These are phyloP conservation scores for Glycine latifolia DNA, from an alignment of 306 rosid species.

Conservation along the genomic window DNA sequence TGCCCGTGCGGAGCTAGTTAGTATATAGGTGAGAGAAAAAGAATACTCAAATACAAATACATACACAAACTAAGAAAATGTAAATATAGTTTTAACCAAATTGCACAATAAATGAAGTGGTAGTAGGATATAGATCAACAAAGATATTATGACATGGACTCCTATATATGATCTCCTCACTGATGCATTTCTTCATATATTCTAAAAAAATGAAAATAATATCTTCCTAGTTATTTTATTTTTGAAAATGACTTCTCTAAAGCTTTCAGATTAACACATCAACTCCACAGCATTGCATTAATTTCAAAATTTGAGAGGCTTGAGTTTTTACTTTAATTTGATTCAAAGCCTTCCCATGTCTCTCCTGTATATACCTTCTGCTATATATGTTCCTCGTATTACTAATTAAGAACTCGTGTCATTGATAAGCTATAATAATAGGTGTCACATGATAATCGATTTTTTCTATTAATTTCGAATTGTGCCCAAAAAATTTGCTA, in stretches of 20 bases:
- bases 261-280: background rate
- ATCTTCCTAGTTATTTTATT: background rate
- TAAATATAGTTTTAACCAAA: background rate
- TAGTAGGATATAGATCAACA: background rate
- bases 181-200: background rate
- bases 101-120: background rate
- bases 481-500: too few relatives aligned
- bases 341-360: constrained; percentile 28
- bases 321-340: background rate
- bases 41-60: background rate
- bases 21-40: background rate
- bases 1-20: background rate
- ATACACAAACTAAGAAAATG: background rate
- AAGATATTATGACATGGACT: background rate
- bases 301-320: background rate
- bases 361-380: background rate
- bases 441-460: background rate
- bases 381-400: background rate
- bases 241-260: background rate
- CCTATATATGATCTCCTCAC: background rate
- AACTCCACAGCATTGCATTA: background rate
- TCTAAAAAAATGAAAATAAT: background rate
- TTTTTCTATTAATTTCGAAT: background rate
- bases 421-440: background rate
- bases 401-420: background rate